phyloP scores from a whole-genome alignment of 331 rosid species.

The Quercus tomentella region DNA sequence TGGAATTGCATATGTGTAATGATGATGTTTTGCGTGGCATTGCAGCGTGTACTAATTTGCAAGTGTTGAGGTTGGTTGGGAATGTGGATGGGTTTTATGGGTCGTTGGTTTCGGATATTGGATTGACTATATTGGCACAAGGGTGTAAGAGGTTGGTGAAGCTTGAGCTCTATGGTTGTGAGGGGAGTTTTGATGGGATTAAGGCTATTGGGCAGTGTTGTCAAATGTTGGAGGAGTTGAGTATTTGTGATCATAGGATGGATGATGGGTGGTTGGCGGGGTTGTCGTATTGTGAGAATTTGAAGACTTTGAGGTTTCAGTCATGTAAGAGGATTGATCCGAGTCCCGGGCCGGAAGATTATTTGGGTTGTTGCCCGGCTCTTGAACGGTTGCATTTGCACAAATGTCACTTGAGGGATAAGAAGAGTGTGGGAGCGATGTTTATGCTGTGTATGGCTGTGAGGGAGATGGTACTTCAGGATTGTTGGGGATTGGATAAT shows the following conservation, averaged over 20 bases:
- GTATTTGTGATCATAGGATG: constrained; percentile 80
- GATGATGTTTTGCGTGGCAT: constrained; percentile 79
- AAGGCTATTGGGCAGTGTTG: constrained; percentile 96
- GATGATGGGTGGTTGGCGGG: constrained; percentile 87
- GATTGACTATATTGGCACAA: constrained; percentile 88
- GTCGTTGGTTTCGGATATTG: constrained; percentile 81
- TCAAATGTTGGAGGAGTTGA: constrained; percentile 89
- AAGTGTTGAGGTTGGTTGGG: constrained; percentile 75
- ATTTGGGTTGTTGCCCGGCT: constrained; percentile 63
- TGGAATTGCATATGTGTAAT: constrained; percentile 75
- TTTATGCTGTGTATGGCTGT: constrained; percentile 59
- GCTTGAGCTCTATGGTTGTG: constrained; percentile 90
- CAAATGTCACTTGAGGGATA: constrained; percentile 73
- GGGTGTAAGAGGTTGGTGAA: constrained; percentile 86
- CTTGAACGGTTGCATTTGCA: constrained; percentile 74
- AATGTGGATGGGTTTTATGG: constrained; percentile 59
- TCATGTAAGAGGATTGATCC: constrained; percentile 68
- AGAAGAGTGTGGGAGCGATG: constrained; percentile 51
- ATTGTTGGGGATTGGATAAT: constrained; percentile 90
- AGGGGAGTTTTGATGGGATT: constrained; percentile 92
- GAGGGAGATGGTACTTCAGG: constrained; percentile 65
- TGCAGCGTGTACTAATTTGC: constrained; percentile 74
- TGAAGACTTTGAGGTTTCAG: constrained; percentile 68
- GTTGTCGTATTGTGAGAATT: constrained; percentile 68
- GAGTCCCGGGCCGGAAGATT: constrained; percentile 54